Evolutionary conservation across 2,329 filamentous ascomycete genomes (phyloP).

Genomic region (Chaetomium olivaceum): DNA sequence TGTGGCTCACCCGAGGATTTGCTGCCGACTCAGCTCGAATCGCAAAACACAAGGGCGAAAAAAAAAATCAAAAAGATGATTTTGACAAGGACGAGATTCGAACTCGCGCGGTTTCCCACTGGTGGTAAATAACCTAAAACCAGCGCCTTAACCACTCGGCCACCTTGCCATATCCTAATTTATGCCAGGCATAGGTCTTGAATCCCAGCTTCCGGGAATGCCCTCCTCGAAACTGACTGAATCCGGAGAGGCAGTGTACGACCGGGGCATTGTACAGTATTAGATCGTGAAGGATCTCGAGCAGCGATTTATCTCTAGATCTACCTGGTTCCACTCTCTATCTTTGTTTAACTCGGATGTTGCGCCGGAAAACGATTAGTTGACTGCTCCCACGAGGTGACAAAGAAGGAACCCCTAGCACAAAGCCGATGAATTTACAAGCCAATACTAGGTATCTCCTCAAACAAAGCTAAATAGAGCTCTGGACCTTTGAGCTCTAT

Average conservation of each 20-base stretch:
- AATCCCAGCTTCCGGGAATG: neutral
- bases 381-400: neutral
- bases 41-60: too few relatives aligned
- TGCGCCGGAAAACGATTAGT: neutral
- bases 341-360: neutral
- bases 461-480: neutral
- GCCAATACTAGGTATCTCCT: neutral
- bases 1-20: neutral
- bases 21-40: too few relatives aligned
- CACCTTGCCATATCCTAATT: neutral
- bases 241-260: neutral
- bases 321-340: neutral
- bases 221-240: too few relatives aligned
- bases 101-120: neutral
- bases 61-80: too few relatives aligned
- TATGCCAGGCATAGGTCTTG: neutral
- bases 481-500: neutral
- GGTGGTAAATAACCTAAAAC: neutral
- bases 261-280: neutral
- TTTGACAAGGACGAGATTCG: neutral
- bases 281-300: neutral
- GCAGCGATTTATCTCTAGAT: neutral
- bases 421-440: neutral
- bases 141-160: neutral
- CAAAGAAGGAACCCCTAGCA: neutral